Percentiles rank a stretch among this genome's conserved stretches.
Conservation (phyloP, 139 green algal species). For the Ettlia oleoabundans region DNA sequence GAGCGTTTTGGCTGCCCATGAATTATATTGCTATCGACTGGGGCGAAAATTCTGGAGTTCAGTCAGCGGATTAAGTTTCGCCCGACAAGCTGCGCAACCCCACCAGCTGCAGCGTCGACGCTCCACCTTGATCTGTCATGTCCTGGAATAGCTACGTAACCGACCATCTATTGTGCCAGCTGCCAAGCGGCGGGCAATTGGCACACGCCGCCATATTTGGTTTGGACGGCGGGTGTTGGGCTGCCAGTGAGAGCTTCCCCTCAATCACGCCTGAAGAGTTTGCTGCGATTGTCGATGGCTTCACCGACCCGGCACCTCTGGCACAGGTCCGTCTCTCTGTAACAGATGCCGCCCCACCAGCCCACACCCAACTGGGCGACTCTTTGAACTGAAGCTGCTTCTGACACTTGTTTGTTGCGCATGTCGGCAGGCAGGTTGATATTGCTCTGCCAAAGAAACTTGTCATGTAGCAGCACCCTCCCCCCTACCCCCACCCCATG, state of each 20-base stretch:
- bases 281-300: conserved; percentile 56
- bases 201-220: conserved; percentile 72
- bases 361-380: not conserved
- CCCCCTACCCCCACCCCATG: not conserved
- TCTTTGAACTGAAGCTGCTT: too few species aligned
- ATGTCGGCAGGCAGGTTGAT: too few species aligned
- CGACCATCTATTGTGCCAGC: conserved; percentile 70
- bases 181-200: conserved; percentile 68
- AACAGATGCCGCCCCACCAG: not conserved
- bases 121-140: too few species aligned
- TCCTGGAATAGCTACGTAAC: conserved; percentile 72
- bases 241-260: conserved; percentile 65
- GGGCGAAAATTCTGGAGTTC: too few species aligned
- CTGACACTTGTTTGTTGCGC: too few species aligned
- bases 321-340: not conserved
- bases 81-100: too few species aligned
- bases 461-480: too few species aligned
- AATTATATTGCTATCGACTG: too few species aligned
- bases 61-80: too few species aligned
- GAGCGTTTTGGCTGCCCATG: too few species aligned
- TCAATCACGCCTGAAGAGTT: conserved; percentile 58
- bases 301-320: conserved; percentile 45
- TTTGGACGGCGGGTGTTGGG: conserved; percentile 80
- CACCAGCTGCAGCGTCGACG: too few species aligned
- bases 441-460: too few species aligned